phyloP scores from a whole-genome alignment of 2,329 filamentous ascomycete species.

The Epichloe gansuensis region DNA sequence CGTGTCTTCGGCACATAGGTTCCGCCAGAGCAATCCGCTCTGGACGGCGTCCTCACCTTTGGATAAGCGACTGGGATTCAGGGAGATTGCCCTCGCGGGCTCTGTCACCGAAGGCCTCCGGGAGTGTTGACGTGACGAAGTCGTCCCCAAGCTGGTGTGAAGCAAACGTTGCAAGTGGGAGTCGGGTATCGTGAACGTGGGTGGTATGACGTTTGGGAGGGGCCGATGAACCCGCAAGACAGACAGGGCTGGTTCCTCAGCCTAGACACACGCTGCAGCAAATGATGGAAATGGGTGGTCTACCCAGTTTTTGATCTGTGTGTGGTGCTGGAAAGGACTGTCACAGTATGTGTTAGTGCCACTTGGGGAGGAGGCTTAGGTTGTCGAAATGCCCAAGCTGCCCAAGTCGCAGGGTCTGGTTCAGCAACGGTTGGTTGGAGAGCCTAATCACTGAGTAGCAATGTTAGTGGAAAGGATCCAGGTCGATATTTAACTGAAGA shows the following conservation, averaged over 20 bases:
- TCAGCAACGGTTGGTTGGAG: constrained; percentile 3
- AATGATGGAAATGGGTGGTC: not conserved
- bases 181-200: constrained; percentile 4
- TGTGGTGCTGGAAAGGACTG: not conserved
- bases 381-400: not conserved
- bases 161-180: not conserved
- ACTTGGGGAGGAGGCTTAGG: constrained; percentile 1
- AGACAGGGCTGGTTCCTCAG: not conserved
- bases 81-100: constrained; percentile 40
- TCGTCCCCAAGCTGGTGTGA: constrained; percentile 1
- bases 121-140: not conserved
- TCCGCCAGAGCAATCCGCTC: constrained; percentile 66
- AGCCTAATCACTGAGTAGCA: not conserved
- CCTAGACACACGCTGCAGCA: not conserved
- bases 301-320: not conserved
- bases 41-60: constrained; percentile 56
- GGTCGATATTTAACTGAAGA: constrained; percentile 9
- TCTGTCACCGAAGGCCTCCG: constrained; percentile 23
- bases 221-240: not conserved
- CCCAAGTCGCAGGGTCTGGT: constrained; percentile 3
- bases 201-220: not conserved
- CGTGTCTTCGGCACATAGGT: constrained; percentile 59
- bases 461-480: constrained; percentile 6
- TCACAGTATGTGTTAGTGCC: not conserved
- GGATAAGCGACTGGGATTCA: constrained; percentile 44